Evolutionary conservation across 2,329 filamentous ascomycete genomes (phyloP).

Genomic region (Xylaria arbuscula): DNA sequence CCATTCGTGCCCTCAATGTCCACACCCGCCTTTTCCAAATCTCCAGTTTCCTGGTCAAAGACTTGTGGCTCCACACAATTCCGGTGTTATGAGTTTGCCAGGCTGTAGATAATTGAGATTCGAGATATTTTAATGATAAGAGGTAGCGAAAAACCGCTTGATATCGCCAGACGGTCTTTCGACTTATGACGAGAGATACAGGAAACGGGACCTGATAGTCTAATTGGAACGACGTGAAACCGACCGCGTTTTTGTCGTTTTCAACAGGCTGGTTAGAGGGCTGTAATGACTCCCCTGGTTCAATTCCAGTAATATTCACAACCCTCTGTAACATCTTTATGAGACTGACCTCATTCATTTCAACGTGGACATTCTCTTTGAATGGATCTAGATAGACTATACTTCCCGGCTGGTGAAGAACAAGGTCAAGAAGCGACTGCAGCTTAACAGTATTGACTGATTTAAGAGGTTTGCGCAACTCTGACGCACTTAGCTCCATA

Average conservation of each 20-base stretch:
- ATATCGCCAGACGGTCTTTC: constrained; percentile 96
- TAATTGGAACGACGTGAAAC: constrained; percentile 91
- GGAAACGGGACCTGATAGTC: constrained; percentile 97
- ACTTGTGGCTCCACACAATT: constrained; percentile 83
- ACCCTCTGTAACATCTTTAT: constrained; percentile 96
- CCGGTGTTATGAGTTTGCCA: constrained; percentile 92
- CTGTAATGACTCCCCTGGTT: constrained; percentile 85
- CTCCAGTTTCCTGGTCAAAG: constrained; percentile 78
- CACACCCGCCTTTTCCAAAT: constrained; percentile 93
- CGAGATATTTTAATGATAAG: constrained; percentile 87
- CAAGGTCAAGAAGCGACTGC: constrained; percentile 94
- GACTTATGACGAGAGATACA: constrained; percentile 91
- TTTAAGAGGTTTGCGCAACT: constrained; percentile 89
- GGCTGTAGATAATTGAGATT: constrained; percentile 84
- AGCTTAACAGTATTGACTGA: constrained; percentile 92
- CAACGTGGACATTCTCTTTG: constrained; percentile 97
- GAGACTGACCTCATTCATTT: constrained; percentile 94
- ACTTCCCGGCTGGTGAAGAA: constrained; percentile 94
- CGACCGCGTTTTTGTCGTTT: constrained; percentile 85
- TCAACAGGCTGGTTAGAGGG: constrained; percentile 77
- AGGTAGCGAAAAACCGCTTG: constrained; percentile 96
- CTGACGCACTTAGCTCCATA: constrained; percentile 87
- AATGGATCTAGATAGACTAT: constrained; percentile 94
- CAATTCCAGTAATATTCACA: constrained; percentile 94
- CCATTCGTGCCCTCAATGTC: constrained; percentile 92